Evolutionary conservation across 495 filamentous ascomycete genomes (phyloP).

Genomic region (Penicillium verhagenii): DNA sequence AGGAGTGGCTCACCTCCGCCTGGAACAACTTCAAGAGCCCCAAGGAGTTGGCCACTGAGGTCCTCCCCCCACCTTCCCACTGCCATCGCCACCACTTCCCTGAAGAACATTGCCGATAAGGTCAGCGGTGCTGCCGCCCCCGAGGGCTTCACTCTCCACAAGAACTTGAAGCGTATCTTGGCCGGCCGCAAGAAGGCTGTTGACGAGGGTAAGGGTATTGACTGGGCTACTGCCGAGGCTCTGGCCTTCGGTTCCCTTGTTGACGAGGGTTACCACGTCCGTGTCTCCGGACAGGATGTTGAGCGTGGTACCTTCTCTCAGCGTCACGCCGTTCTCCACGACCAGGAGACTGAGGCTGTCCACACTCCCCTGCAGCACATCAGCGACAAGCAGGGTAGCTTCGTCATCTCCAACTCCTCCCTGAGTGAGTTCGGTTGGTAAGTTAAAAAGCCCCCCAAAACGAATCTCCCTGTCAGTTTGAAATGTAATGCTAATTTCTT

Average conservation of each 20-base stretch:
- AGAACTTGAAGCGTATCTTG: conserved; percentile 96
- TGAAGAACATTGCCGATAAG: conserved; percentile 75
- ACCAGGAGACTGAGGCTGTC: conserved; percentile 88
- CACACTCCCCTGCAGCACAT: conserved; percentile 92
- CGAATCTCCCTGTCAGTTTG: background rate
- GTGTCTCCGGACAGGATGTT: conserved; percentile 96
- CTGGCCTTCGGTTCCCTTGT: conserved; percentile 92
- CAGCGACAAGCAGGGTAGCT: conserved; percentile 83
- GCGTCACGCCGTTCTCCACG: conserved; percentile 93
- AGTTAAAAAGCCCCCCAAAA: conserved; percentile 35
- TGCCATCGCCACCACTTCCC: conserved; percentile 63
- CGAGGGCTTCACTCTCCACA: conserved; percentile 83
- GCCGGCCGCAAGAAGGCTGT: conserved; percentile 87
- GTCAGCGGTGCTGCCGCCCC: conserved; percentile 69
- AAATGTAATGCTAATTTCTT: conserved; percentile 23
- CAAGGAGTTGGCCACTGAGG: conserved; percentile 93
- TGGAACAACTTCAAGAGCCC: conserved; percentile 99
- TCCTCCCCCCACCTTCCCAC: conserved; percentile 91
- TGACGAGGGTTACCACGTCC: conserved; percentile 90
- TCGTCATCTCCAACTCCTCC: conserved; percentile 96
- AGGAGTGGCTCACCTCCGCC: conserved; percentile 97
- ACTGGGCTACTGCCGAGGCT: conserved; percentile 96
- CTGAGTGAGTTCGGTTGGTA: conserved; percentile 86
- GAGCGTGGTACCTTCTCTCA: conserved; percentile 99
- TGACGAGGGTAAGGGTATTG: conserved; percentile 88